Conservation (phyloP, 2,329 filamentous ascomycete genomes). For the Chalara sp. region DNA sequence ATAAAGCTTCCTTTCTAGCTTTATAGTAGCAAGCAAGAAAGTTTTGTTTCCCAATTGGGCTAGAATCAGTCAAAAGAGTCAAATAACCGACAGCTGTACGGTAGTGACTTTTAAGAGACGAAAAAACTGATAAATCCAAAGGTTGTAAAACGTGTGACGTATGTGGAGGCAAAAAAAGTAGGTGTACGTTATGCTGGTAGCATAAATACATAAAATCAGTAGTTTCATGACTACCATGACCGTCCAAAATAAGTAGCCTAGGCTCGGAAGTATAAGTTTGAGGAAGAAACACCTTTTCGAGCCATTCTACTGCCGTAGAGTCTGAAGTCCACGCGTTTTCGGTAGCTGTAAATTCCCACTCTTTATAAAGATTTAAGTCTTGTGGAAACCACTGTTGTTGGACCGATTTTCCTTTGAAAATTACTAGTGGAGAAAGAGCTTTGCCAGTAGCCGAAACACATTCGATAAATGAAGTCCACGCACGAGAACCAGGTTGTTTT, state of each 20-base stretch:
- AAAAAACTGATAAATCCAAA: constrained; percentile 3
- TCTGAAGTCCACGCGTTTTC: constrained; percentile 6
- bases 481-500: constrained; percentile 3
- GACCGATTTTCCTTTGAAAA: constrained; percentile 7
- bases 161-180: not conserved
- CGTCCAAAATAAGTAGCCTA: constrained; percentile 3
- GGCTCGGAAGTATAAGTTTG: not conserved
- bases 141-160: constrained; percentile 1
- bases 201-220: constrained; percentile 2
- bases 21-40: constrained; percentile 1
- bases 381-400: constrained; percentile 6
- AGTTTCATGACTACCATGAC: constrained; percentile 2
- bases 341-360: constrained; percentile 4
- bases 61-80: constrained; percentile 1
- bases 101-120: not conserved
- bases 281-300: constrained; percentile 4
- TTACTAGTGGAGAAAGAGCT: constrained; percentile 3
- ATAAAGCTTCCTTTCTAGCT: not conserved
- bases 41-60: constrained; percentile 1
- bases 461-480: constrained; percentile 4
- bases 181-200: not conserved
- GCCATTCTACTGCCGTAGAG: constrained; percentile 5
- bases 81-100: not conserved
- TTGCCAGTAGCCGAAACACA: not conserved
- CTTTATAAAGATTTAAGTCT: not conserved